Percentiles rank a stretch among this genome's conserved stretches.
phyloP scores from a whole-genome alignment of 2,329 filamentous ascomycete species.

The Leptoxyphium fumago region DNA sequence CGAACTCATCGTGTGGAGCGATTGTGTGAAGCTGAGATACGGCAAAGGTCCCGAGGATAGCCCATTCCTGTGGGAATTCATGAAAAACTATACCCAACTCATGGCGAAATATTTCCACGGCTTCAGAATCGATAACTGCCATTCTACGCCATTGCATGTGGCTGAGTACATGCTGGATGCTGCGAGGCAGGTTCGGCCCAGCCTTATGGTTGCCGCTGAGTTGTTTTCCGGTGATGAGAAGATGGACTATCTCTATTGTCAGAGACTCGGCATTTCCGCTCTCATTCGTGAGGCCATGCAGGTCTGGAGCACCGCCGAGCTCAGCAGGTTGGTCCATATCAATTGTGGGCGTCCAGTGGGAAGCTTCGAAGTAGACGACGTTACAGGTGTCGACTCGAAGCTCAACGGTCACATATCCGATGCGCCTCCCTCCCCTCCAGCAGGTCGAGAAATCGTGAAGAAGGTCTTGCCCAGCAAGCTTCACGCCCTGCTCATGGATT shows the following conservation, averaged over 20 bases:
- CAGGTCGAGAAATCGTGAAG: conserved; percentile 51
- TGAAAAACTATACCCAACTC: conserved; percentile 80
- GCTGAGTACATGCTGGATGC: conserved; percentile 91
- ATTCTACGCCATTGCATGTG: conserved; percentile 87
- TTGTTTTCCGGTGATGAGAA: conserved; percentile 91
- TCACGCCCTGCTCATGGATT: conserved; percentile 96
- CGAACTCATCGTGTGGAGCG: conserved; percentile 95
- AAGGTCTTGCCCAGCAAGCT: conserved; percentile 78
- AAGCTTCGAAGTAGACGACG: conserved; percentile 88
- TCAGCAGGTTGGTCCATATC: conserved; percentile 82
- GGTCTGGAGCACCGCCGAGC: conserved; percentile 84
- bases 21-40: conserved; percentile 94
- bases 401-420: conserved; percentile 17
- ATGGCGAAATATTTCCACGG: conserved; percentile 92
- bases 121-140: conserved; percentile 94
- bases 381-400: conserved; percentile 45
- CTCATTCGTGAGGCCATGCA: conserved; percentile 98
- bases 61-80: conserved; percentile 88
- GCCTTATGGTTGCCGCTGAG: conserved; percentile 86
- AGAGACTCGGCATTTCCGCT: conserved; percentile 76
- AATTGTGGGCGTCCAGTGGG: conserved; percentile 91
- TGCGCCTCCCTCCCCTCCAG: conserved; percentile 13
- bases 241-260: conserved; percentile 92
- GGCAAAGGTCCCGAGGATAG: conserved; percentile 68
- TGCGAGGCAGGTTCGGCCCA: conserved; percentile 73